A percentile compares a stretch with the other conserved stretches of the same genome.
Conservation (phyloP, 441 rosid genomes). For the Arabidopsis lyrata region DNA sequence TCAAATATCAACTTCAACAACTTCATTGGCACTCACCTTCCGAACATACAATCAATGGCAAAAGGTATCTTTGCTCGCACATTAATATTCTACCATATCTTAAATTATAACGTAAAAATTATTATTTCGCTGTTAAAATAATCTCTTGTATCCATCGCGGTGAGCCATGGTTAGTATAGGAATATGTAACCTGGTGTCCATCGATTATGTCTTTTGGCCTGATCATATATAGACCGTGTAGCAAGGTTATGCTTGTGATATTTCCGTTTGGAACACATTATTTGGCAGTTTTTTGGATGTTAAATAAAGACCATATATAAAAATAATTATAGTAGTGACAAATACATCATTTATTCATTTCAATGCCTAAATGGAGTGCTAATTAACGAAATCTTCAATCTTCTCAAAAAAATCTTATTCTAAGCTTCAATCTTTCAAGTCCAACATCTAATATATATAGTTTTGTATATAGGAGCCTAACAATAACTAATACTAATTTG, state of each 20-base stretch:
- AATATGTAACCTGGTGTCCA: background rate
- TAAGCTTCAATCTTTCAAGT: background rate
- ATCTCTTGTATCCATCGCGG: background rate
- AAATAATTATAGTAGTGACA: too few relatives aligned
- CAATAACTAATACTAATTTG: background rate
- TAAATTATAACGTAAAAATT: background rate
- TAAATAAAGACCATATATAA: background rate
- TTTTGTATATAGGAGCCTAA: background rate
- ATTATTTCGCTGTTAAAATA: background rate
- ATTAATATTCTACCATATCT: background rate
- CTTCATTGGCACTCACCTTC: slow-evolving; percentile 91
- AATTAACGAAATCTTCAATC: background rate
- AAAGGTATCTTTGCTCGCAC: slow-evolving; percentile 45
- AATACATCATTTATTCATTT: background rate
- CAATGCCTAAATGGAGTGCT: background rate
- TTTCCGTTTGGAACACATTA: background rate
- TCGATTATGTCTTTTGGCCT: background rate
- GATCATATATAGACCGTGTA: too few relatives aligned
- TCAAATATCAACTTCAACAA: slow-evolving; percentile 58
- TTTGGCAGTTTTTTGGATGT: background rate
- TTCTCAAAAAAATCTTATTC: background rate
- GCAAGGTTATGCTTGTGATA: background rate
- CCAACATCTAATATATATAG: background rate
- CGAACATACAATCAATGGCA: slow-evolving; percentile 75
- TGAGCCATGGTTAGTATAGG: background rate